Base-by-base conservation (phyloP, 805 yeast genomes). In the Yamadazyma paraphyllophila region DNA sequence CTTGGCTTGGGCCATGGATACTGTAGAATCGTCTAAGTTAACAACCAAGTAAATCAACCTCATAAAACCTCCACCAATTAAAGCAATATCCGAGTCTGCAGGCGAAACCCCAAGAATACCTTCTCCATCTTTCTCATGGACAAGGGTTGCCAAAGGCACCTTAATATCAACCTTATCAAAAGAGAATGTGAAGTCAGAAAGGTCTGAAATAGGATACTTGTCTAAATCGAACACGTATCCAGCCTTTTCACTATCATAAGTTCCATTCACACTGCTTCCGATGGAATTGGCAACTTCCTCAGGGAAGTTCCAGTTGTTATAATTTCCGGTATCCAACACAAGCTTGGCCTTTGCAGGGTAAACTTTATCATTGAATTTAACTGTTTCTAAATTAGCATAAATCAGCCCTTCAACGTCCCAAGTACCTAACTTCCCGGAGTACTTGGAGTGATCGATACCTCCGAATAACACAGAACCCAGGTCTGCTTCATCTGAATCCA, bases 31-130 rank as follows among this genome's bases (percentile, higher is more conserved):
- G 30, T 81, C 87, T 41, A 82, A 62, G 60, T 85, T 83, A 60
- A 76, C 82, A 13, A 82, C 87, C 26, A 80, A 69, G 60, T 83
- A 85, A 2, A 82, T 81, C 46, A 77, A 73, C 43, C 87, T 71
- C 52, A 86, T 63, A 56, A 85, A 77, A 34, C 76, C 73, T 56
- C 83, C 89, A 10, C 92, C 94, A 13, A 37, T 26, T 12, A 37
- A 26, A 2, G 32, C 40, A 4, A 17, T 12, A n/a, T 14, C 20
- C 11, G 30, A 13, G n/a, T 37, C 40, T 9, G 40, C n/a, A 12
- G 40, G 40, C 7, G 40, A 25, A 37, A 37, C 14, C 2, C 40
- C 40, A 13, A 37, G 40, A 37, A 37, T 37, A 25, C 40, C 40
- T 15, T 37, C 40, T 2, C 40, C 40, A 37, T 37, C 20, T 14